Percentiles rank a stretch among this genome's conserved stretches.
Conservation (phyloP, 805 yeast species). For the Cyberlindnera mycetangii region DNA sequence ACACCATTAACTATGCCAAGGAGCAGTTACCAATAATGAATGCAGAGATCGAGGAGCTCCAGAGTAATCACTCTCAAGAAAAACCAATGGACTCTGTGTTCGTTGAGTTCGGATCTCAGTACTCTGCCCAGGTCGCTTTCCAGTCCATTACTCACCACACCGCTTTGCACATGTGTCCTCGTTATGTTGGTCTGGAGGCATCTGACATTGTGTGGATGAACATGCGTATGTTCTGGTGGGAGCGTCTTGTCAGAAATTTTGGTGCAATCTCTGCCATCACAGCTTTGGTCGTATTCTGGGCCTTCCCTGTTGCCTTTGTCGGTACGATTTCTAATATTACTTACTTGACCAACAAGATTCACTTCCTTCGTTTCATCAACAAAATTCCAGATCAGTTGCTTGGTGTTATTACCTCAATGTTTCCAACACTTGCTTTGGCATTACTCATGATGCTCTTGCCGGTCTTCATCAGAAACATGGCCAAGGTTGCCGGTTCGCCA, state of each 20-base stretch:
- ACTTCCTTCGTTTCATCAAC: constrained; percentile 54
- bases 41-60: constrained; percentile 53
- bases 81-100: constrained; percentile 76
- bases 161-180: constrained; percentile 62
- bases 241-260: constrained; percentile 51
- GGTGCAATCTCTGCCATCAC: constrained; percentile 51
- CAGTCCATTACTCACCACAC: constrained; percentile 63
- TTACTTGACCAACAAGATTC: constrained; percentile 54
- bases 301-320: constrained; percentile 76
- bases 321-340: constrained; percentile 71
- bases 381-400: constrained; percentile 49
- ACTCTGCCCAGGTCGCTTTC: constrained; percentile 68
- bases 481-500: constrained; percentile 54
- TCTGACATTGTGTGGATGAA: constrained; percentile 66
- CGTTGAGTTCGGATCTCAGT: constrained; percentile 76
- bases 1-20: constrained; percentile 54
- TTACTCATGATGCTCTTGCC: constrained; percentile 67
- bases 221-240: constrained; percentile 81
- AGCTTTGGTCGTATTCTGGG: constrained; percentile 64
- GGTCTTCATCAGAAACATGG: constrained; percentile 60
- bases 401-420: constrained; percentile 65
- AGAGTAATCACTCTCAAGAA: constrained; percentile 42
- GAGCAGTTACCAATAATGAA: constrained; percentile 57
- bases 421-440: constrained; percentile 66
- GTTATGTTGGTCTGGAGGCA: constrained; percentile 61